These are phyloP conservation scores for Ophiognomonia clavigignenti-juglandacearum DNA, from an alignment of 2,329 filamentous ascomycete genomes.

Conservation along the genomic window DNA sequence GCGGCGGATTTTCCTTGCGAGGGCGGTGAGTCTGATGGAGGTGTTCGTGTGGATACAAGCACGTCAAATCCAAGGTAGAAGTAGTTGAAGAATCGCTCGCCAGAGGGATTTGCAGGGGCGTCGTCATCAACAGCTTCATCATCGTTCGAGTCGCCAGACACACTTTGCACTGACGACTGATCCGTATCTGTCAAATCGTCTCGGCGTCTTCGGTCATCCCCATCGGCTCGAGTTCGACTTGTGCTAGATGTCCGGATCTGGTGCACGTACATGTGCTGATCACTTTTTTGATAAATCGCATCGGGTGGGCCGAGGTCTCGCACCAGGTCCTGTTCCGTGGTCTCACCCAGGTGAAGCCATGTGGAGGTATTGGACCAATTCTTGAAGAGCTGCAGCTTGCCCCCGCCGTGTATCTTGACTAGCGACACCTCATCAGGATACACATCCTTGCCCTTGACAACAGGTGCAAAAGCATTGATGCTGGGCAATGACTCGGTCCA, in stretches of 20 bases:
- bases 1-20: constrained; percentile 27
- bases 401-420: constrained; percentile 72
- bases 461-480: constrained; percentile 64
- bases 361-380: constrained; percentile 63
- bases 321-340: constrained; percentile 86
- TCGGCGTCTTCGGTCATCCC: constrained; percentile 37
- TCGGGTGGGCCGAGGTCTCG: constrained; percentile 90
- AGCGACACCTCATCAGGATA: constrained; percentile 87
- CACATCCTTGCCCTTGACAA: constrained; percentile 68
- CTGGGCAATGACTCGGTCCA: constrained; percentile 73
- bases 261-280: constrained; percentile 84
- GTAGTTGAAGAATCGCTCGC: constrained; percentile 94
- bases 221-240: constrained; percentile 41
- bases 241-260: constrained; percentile 53
- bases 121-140: constrained; percentile 55
- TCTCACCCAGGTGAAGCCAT: constrained; percentile 74
- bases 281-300: constrained; percentile 87
- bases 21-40: constrained; percentile 60
- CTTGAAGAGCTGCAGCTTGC: constrained; percentile 71
- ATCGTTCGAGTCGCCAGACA: constrained; percentile 64
- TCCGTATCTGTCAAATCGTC: constrained; percentile 68
- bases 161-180: constrained; percentile 67
- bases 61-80: constrained; percentile 94
- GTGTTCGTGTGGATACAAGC: constrained; percentile 72
- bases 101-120: constrained; percentile 47